Evolutionary conservation across 179 eudicot genomes (phyloP), one percentile per base, ranked within the genome.

Genomic region (Camellia oleifera): DNA sequence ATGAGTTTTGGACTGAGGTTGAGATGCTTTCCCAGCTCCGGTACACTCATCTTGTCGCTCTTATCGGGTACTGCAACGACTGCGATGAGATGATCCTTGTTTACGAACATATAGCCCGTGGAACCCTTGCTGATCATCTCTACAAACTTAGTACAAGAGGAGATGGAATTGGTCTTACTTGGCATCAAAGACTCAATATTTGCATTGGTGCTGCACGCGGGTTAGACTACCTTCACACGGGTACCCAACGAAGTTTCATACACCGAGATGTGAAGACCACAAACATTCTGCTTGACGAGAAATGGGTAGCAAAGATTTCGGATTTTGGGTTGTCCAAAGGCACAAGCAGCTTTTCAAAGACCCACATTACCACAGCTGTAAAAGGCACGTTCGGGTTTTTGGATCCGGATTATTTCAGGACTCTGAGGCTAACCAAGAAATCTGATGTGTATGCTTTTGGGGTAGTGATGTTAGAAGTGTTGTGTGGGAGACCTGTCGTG

Each of bases 371-470:
- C 2, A 74, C 77, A 13, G 64, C 12, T 2, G 77, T 74, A 5
- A 74, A 74, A 56, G 77, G 77, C 14, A 74, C 79, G 7, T 77
- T 64, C 0, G 79, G 79, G 57, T 77, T 48, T 50, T 8, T 77
- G 5, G 79, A 77, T 77, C 79, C 71, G n/a, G 70, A 77, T 48
- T 77, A 77, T 12, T 77, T 62, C 71, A 2, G 64, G 18, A 77
- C 79, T 20, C 58, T 5, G 4, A 77, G 71, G 52, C 70, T 77
- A 46, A 63, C 79, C 11, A 64, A 63, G 56, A 77, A 77, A 53
- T 77, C 72, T 4, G 79, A 77, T 64, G 79, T 77, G 58, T 77
- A 77, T 0, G 79, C 79, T 4, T 76, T 76, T 20, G 79, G 79
- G 9, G 79, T 76, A 45, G 79, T 76, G 57, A 60, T 76, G 70